Evolutionary conservation across 176 grass and related monocot genomes (phyloP), one percentile per base, ranked within the genome.

Genomic region (Elaeis guineensis): DNA sequence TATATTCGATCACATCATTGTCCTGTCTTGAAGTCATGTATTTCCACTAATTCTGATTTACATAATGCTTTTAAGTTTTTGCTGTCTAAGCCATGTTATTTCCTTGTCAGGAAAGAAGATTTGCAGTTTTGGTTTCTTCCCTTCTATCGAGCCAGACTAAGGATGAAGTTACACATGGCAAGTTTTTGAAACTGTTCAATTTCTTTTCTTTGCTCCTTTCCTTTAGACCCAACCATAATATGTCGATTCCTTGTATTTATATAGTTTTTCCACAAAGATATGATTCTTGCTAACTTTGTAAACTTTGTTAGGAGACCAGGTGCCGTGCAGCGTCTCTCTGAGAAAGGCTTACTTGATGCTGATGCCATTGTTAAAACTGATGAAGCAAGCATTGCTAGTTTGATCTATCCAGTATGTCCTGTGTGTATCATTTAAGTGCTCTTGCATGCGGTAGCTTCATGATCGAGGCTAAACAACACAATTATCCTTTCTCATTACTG

Each of bases 131-230:
- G 32, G 62, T 98, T 65, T 88, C 84, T 65, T 80, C 84, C 58
- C 83, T 98, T 85, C 68, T 98, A 54, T 89, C 87, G 51, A 89
- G 87, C 67, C 93, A 98, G 78, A 98, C 93, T 52, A 98, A 92
- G 80, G 87, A 98, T 83, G 87, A 82, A 89, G 81, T 98, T 63
- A 98, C 93, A 0, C 85, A 98, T 83, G 93, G 93, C 70, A 86
- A 71, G 75, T 54, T 52, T 67, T 22, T 17, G 28, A 18, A 55
- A 39, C 29, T 55, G 14, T 68, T 22, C 18, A 61, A 2, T 3
- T 52, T 61, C 78, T 19, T 53, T 25, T 5, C 28, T 30, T 30
- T 66, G 73, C 70, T 39, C 35, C 11, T 44, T 44, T 44, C 35
- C 9, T 39, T 39, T 39, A 2, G 9, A 7, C 35, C 35, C 35